Conservation (phyloP, 2,329 filamentous ascomycete genomes). For the Clarireedia paspali region DNA sequence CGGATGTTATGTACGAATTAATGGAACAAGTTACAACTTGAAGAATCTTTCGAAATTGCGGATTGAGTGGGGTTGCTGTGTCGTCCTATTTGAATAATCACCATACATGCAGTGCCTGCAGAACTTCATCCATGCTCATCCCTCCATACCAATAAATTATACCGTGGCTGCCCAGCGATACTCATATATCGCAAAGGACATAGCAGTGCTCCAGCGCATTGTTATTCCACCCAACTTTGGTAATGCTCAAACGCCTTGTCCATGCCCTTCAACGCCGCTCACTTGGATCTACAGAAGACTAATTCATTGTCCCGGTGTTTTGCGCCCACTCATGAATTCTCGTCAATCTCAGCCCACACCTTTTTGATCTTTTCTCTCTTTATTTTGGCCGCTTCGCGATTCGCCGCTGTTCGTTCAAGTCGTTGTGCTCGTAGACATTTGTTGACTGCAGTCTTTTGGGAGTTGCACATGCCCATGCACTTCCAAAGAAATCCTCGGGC, state of each 20-base stretch:
- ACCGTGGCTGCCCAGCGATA: too few species aligned
- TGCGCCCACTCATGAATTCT: slow-evolving; percentile 46
- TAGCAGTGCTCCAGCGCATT: too few species aligned
- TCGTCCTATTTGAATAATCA: too few species aligned
- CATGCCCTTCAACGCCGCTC: not conserved
- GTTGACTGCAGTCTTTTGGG: slow-evolving; percentile 76
- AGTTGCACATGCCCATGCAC: slow-evolving; percentile 82
- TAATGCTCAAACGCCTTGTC: slow-evolving; percentile 2
- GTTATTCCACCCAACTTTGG: not conserved
- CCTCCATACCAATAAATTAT: too few species aligned
- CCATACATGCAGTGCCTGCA: too few species aligned
- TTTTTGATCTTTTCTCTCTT: slow-evolving; percentile 69
- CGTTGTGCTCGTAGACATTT: slow-evolving; percentile 77
- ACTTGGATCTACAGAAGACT: not conserved
- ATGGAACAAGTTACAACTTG: not conserved
- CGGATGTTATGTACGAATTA: not conserved
- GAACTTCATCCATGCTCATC: too few species aligned
- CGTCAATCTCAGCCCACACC: slow-evolving; percentile 72
- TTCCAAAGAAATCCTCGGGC: slow-evolving; percentile 88
- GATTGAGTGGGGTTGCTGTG: too few species aligned
- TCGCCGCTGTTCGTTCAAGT: slow-evolving; percentile 66
- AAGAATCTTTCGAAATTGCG: not conserved
- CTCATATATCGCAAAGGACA: too few species aligned
- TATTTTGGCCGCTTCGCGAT: slow-evolving; percentile 61
- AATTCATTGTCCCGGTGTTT: not conserved